Conservation (phyloP, 148 eudicot genomes). For the Pouteria glomerata region DNA sequence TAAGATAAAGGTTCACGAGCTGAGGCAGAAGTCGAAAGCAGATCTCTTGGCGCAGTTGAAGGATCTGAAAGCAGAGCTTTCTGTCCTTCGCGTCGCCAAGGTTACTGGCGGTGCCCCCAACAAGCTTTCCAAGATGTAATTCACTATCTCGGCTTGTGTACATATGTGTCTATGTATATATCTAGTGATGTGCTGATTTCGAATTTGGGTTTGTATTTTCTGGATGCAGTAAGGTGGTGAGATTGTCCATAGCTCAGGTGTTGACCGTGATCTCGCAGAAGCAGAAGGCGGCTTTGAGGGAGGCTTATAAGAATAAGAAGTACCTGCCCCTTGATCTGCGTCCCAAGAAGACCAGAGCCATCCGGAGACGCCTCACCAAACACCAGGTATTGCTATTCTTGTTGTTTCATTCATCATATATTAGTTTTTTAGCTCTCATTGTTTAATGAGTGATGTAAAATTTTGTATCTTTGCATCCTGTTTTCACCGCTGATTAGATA, state of each 20-base stretch:
- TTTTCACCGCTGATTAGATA: too few relatives aligned
- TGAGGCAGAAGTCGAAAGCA: slow-evolving; percentile 50
- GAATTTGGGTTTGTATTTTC: neutral
- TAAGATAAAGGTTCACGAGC: slow-evolving; percentile 66
- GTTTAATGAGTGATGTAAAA: too few relatives aligned
- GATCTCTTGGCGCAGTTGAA: slow-evolving; percentile 45
- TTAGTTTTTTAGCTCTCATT: too few relatives aligned
- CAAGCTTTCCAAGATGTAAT: slow-evolving; percentile 78
- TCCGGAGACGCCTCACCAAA: slow-evolving; percentile 69
- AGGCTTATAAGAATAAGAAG: slow-evolving; percentile 65
- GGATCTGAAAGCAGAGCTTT: slow-evolving; percentile 62
- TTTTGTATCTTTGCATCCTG: too few relatives aligned
- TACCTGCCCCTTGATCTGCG: slow-evolving; percentile 72
- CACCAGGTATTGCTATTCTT: slow-evolving; percentile 68
- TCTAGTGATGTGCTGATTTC: neutral
- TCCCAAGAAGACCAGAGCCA: slow-evolving; percentile 76
- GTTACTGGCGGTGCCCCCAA: slow-evolving; percentile 79
- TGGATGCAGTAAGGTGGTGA: slow-evolving; percentile 53
- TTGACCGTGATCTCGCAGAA: slow-evolving; percentile 69
- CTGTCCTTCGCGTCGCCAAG: slow-evolving; percentile 71
- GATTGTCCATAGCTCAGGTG: slow-evolving; percentile 67
- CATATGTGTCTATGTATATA: too few relatives aligned
- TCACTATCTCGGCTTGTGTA: too few relatives aligned
- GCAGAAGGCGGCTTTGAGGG: slow-evolving; percentile 61
- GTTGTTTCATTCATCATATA: too few relatives aligned